These are phyloP conservation scores for Salix purpurea DNA, from an alignment of 345 rosid genomes.

Conservation along the genomic window DNA sequence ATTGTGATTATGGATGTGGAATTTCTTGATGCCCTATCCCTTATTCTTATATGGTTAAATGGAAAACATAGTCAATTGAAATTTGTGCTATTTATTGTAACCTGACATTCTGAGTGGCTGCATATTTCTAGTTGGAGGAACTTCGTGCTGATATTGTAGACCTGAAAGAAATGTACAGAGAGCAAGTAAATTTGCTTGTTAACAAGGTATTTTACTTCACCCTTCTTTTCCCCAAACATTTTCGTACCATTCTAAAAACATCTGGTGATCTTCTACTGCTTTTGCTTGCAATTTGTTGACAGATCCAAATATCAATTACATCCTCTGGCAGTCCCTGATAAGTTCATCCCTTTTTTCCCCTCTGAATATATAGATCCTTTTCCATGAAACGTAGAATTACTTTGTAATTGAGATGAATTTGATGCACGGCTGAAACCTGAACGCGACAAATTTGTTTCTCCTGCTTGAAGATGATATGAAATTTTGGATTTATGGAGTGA, in stretches of 20 bases:
- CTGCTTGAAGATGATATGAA: conserved; percentile 1
- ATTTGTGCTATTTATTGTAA: background rate
- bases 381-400: conserved; percentile 6
- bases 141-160: conserved; percentile 92
- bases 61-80: background rate
- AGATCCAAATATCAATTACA: conserved; percentile 57
- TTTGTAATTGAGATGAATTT: conserved; percentile 17
- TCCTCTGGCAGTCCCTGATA: conserved; percentile 25
- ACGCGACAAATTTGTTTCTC: background rate
- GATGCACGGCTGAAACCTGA: conserved; percentile 29
- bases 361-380: background rate
- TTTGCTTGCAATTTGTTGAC: conserved; percentile 16
- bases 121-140: conserved; percentile 79
- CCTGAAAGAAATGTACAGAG: conserved; percentile 99
- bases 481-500: background rate
- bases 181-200: conserved; percentile 97
- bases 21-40: background rate
- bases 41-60: background rate
- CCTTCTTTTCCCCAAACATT: background rate
- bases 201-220: conserved; percentile 57
- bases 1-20: background rate
- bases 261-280: no score
- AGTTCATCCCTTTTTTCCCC: background rate
- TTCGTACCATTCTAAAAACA: background rate
- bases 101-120: conserved; percentile 15